Base-by-base conservation (phyloP, 345 rosid genomes). In the Passiflora organensis region DNA sequence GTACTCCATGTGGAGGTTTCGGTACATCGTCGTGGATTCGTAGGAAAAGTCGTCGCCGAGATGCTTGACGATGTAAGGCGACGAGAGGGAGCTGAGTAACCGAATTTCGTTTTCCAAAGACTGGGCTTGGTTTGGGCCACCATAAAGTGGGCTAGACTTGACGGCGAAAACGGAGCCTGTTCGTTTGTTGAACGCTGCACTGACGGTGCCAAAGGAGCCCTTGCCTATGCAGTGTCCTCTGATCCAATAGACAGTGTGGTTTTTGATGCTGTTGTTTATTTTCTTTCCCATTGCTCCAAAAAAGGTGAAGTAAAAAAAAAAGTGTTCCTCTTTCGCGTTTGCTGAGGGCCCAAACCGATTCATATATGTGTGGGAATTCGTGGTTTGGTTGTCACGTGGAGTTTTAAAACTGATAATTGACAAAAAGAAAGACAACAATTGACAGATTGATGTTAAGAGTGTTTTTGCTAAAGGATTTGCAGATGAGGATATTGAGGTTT, bases 1-100 rank as follows among this genome's bases (percentile, higher is more conserved):
- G 55, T 81, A 78, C 72, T 88, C 91, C 55, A 85, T 10, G 56
- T 85, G 86, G 42, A 88, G 86, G 59, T 88, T 88, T 24, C 85
- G 64, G 20, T 78, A n/a, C n/a, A n/a, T n/a, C 64, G 66, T 19
- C 45, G 67, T 22, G 0, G 63, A 38, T 44, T 73, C 83, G 25
- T 15, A 44, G 1, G 80, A 60, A 13, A 71, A 73, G 58, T 79
- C 88, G 32, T 85, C 85, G 5, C 81, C 83, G 18, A 85, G 66
- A 47, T 67, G 81, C 1, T 24, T 51, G 19, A 88, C 83, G 4
- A 85, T 59, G 41, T 76, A 55, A 25, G 85, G 85, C 1, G 72
- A 74, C 23, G 74, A 47, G 24, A 80, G 67, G 0, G 83, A 77
- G 16, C 78, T 63, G 21, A 85, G 86, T 44, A 78, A 60, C 15